A percentile compares a stretch with the other conserved stretches of the same genome.
phyloP scores from a whole-genome alignment of 306 rosid genomes.

The Vicia faba region DNA sequence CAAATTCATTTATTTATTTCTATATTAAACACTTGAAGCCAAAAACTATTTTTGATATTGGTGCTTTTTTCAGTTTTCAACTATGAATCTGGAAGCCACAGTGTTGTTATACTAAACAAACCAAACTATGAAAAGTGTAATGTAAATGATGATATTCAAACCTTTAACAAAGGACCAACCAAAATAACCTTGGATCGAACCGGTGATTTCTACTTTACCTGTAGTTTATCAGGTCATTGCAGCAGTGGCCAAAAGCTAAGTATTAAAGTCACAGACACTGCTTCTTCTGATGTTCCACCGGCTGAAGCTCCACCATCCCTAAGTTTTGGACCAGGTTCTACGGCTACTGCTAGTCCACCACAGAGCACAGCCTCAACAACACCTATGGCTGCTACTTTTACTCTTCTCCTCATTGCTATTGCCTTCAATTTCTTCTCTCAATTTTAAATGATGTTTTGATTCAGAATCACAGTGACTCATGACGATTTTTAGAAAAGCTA shows the following conservation, averaged over 20 bases:
- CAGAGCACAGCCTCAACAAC: slow-evolving; percentile 39
- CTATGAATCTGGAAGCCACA: slow-evolving; percentile 43
- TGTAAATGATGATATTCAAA: not conserved
- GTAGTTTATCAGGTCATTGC: slow-evolving; percentile 49
- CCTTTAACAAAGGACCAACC: slow-evolving; percentile 21
- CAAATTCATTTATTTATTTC: not conserved
- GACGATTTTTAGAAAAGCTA: too few relatives aligned
- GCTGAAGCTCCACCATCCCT: not conserved
- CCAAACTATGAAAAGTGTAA: slow-evolving; percentile 31
- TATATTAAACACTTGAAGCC: not conserved
- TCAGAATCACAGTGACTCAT: too few relatives aligned
- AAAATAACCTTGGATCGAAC: slow-evolving; percentile 7
- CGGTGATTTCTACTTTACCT: slow-evolving; percentile 39
- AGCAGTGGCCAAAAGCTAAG: slow-evolving; percentile 53
- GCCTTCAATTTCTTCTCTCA: slow-evolving; percentile 19
- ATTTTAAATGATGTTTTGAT: slow-evolving; percentile 1
- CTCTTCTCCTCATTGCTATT: slow-evolving; percentile 30
- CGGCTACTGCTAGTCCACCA: slow-evolving; percentile 31
- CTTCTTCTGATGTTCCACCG: not conserved
- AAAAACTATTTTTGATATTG: not conserved
- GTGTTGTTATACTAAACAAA: slow-evolving; percentile 27
- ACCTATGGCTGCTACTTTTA: slow-evolving; percentile 24
- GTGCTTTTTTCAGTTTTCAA: slow-evolving; percentile 39
- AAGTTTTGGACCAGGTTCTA: not conserved
- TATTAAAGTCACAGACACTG: slow-evolving; percentile 23